A percentile compares a stretch with the other conserved stretches of the same genome.
phyloP scores from a whole-genome alignment of 2,329 filamentous ascomycete genomes.

The Pseudogymnoascus pannorum region DNA sequence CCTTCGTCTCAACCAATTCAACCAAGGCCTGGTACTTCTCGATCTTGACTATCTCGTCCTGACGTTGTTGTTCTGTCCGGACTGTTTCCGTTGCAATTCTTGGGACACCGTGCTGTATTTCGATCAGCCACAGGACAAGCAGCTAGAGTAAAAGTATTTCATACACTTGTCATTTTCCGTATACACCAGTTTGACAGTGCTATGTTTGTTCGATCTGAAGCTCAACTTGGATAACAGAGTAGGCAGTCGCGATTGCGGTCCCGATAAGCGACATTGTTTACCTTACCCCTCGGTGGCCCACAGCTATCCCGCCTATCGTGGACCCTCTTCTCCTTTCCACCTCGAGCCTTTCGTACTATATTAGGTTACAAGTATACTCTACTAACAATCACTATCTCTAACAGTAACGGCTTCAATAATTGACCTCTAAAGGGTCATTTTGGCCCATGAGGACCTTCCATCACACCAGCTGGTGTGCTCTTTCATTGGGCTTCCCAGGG shows the following conservation, averaged over 20 bases:
- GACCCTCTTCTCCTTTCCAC: neutral
- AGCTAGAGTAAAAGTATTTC: conserved; percentile 14
- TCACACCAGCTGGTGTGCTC: conserved; percentile 7
- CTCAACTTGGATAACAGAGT: conserved; percentile 5
- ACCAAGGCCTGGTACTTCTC: conserved; percentile 67
- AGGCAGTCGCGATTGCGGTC: conserved; percentile 8
- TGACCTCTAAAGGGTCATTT: conserved; percentile 2
- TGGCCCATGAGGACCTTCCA: conserved; percentile 2
- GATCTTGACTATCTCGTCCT: conserved; percentile 69
- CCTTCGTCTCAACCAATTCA: conserved; percentile 57
- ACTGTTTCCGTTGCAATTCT: conserved; percentile 52
- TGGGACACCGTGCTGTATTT: conserved; percentile 70
- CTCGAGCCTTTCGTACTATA: conserved; percentile 7
- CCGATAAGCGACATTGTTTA: conserved; percentile 6
- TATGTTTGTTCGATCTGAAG: neutral
- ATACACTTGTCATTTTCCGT: conserved; percentile 32
- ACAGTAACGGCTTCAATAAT: neutral
- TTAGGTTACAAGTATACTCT: neutral
- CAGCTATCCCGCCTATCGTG: neutral
- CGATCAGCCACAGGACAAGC: conserved; percentile 23
- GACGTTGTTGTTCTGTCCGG: conserved; percentile 61
- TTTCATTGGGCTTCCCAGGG: neutral
- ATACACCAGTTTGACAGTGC: neutral
- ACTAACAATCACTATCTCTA: conserved; percentile 6
- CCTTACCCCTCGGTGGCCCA: neutral